A percentile compares a stretch with the other conserved stretches of the same genome.
phyloP scores from a whole-genome alignment of 2,329 filamentous ascomycete species.

The Fusarium sp. region DNA sequence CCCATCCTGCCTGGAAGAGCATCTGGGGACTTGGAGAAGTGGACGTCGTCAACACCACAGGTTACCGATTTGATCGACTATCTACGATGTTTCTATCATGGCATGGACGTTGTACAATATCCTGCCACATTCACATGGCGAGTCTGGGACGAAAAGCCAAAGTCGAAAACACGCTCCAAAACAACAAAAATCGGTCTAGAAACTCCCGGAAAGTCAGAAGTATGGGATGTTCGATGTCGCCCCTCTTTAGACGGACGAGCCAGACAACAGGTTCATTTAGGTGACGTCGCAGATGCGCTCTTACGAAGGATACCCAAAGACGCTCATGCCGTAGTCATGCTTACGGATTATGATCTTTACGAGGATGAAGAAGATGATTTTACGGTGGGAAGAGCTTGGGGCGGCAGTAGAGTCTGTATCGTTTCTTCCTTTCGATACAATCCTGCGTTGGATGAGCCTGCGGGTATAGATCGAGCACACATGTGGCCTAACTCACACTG shows the following conservation, averaged over 20 bases:
- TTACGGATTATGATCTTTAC: conserved; percentile 72
- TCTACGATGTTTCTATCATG: conserved; percentile 63
- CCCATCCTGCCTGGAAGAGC: conserved; percentile 38
- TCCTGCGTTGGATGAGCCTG: conserved; percentile 59
- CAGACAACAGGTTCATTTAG: conserved; percentile 65
- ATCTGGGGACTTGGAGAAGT: conserved; percentile 4
- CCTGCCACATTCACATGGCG: conserved; percentile 57
- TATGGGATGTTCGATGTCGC: conserved; percentile 64
- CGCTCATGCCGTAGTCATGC: conserved; percentile 68
- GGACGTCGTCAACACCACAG: conserved; percentile 39
- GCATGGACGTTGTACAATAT: conserved; percentile 61
- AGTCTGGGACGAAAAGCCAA: conserved; percentile 56
- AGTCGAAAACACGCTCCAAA: conserved; percentile 11
- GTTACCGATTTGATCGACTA: conserved; percentile 52
- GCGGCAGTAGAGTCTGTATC: conserved; percentile 70
- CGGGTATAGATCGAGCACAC: conserved; percentile 59
- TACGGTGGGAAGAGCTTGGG: conserved; percentile 74
- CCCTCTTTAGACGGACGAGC: conserved; percentile 60
- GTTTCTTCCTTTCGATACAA: conserved; percentile 72
- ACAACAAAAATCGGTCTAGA: conserved; percentile 60
- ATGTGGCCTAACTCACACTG: conserved; percentile 76
- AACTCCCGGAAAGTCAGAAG: conserved; percentile 44
- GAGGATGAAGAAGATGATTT: conserved; percentile 74
- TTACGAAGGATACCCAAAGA: conserved; percentile 65
- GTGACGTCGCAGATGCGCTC: conserved; percentile 70